Evolutionary conservation across 352 stramenopile species (phyloP), one percentile per base, ranked within the genome.

Genomic region (Pythium folliculosum): DNA sequence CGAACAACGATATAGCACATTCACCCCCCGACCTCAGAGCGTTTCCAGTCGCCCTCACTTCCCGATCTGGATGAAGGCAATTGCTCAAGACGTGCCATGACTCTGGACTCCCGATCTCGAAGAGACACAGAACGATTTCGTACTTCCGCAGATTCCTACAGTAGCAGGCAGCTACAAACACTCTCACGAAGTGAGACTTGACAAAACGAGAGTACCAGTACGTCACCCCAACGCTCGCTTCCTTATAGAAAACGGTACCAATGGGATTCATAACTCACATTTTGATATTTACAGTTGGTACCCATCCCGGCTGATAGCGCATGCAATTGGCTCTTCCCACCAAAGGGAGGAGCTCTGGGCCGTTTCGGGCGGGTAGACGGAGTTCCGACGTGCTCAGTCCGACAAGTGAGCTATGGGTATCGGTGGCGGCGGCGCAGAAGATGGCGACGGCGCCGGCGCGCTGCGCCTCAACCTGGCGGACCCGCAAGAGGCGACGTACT

Each of bases 401-500:
- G 8, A 40, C 10, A 53, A 19, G 23, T 19, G 16, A 49, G 43
- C n/a, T 27, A 77, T 80, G 70, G 73, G 47, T 9, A 47, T 72
- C 43, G 48, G 48, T 64, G 60, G 67, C 35, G 48, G 57, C 49
- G 35, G 72, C 37, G 62, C 55, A 1, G 25, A 21, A n/a, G 32
- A 47, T 65, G 59, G 47, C 19, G 50, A 43, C 30, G 38, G 67
- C 59, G 38, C 67, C 59, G 76, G 74, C 67, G 68, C 50, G 44
- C 27, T 55, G 45, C 78, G 74, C 65, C 78, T 83, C 35, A 91
- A 94, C 75, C 75, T 91, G 19, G 80, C 77, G 17, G 86, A 94
- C 58, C 82, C 82, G 35, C 81, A 86, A 44, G 86, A 94, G 40
- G 81, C 83, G 38, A 92, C 84, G 71, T 94, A 94, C 73, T 74